Percentiles rank a stretch among this genome's conserved stretches.
phyloP scores from a whole-genome alignment of 202 grass and related monocot species.

The Schoenoplectus triqueter region DNA sequence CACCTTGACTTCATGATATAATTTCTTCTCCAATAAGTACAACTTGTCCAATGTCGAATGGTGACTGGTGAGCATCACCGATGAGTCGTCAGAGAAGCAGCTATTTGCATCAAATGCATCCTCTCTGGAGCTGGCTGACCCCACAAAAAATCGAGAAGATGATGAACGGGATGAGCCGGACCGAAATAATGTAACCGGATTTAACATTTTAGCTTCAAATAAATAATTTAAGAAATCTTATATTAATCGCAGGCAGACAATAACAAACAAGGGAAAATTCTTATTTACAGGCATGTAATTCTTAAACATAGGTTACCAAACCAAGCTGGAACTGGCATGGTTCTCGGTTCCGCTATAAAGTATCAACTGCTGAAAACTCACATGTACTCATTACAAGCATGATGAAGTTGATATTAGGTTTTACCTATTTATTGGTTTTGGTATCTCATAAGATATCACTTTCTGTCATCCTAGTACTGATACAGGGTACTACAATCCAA shows the following conservation, averaged over 20 bases:
- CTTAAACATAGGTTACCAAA: conserved; percentile 3
- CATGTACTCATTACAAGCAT: background rate
- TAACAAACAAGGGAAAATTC: background rate
- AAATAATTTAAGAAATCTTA: background rate
- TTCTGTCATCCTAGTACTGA: no score
- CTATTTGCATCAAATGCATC: conserved; percentile 86
- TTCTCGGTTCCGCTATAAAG: background rate
- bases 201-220: conserved; percentile 81
- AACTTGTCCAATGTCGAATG: conserved; percentile 87
- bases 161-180: conserved; percentile 74
- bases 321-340: background rate
- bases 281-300: background rate
- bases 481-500: background rate
- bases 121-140: conserved; percentile 68
- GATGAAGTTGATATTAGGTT: background rate
- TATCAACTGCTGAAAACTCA: background rate
- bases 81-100: conserved; percentile 84
- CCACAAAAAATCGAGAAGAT: conserved; percentile 81
- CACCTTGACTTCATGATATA: conserved; percentile 99
- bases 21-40: conserved; percentile 97
- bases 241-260: background rate
- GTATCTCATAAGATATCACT: no score
- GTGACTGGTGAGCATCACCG: conserved; percentile 78
- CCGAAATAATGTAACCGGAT: conserved; percentile 70
- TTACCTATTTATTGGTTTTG: background rate